Conservation (phyloP, 148 eudicot species). For the Oxyria digyna region DNA sequence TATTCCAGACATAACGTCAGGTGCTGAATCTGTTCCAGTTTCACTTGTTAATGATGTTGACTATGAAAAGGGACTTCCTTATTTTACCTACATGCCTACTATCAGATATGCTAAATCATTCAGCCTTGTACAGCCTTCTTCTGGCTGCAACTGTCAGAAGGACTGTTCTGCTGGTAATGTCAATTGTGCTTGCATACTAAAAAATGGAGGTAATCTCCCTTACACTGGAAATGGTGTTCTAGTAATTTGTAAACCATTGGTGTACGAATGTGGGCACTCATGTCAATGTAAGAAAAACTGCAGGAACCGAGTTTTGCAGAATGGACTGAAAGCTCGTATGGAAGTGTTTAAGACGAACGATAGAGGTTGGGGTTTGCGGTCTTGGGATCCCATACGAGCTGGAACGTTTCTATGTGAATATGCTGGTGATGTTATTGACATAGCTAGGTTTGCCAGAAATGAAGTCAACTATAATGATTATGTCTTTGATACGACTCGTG, state of each 20-base stretch:
- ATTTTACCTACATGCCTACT: conserved; percentile 15
- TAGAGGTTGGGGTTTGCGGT: conserved; percentile 79
- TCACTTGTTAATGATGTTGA: conserved; percentile 24
- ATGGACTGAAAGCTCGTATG: conserved; percentile 49
- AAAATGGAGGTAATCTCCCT: conserved; percentile 57
- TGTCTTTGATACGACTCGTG: conserved; percentile 67
- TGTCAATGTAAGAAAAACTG: conserved; percentile 60
- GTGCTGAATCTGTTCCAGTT: conserved; percentile 20
- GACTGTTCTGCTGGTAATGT: conserved; percentile 15
- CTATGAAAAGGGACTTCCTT: conserved; percentile 17
- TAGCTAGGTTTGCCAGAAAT: conserved; percentile 20
- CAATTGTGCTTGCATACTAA: conserved; percentile 55
- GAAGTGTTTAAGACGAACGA: conserved; percentile 87
- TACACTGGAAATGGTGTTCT: conserved; percentile 51
- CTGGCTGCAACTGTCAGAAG: conserved; percentile 13
- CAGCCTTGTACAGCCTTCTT: conserved; percentile 6
- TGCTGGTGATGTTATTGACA: conserved; percentile 69
- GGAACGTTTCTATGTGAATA: conserved; percentile 72
- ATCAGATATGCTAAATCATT: conserved; percentile 11
- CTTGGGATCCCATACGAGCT: conserved; percentile 71
- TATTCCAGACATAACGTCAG: conserved; percentile 17
- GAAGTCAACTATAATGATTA: conserved; percentile 38
- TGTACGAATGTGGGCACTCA: conserved; percentile 68
- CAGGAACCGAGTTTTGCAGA: conserved; percentile 58
- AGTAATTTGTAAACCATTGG: conserved; percentile 34